Conservation (phyloP, 2,329 filamentous ascomycete species). For the Fusarium torulosum region DNA sequence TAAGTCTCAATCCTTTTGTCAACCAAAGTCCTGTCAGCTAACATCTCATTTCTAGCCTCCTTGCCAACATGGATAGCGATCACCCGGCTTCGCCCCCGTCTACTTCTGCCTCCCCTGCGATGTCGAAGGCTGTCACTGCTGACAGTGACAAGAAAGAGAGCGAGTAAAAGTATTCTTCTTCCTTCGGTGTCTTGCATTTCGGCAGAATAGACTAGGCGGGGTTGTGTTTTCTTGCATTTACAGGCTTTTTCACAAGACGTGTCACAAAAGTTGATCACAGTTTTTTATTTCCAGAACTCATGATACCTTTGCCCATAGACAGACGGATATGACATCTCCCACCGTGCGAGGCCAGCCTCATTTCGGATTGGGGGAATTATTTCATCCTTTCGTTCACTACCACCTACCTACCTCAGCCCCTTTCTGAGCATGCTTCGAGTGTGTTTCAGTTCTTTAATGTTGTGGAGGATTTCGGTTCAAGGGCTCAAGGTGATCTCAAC, state of each 20-base stretch:
- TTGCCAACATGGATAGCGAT: slow-evolving; percentile 72
- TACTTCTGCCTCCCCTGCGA: slow-evolving; percentile 73
- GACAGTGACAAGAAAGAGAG: slow-evolving; percentile 68
- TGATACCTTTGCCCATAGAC: slow-evolving; percentile 67
- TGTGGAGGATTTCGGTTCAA: slow-evolving; percentile 46
- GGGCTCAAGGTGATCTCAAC: slow-evolving; percentile 32
- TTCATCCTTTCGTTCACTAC: slow-evolving; percentile 51
- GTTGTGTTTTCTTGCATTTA: slow-evolving; percentile 62
- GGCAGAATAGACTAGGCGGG: slow-evolving; percentile 65
- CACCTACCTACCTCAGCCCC: slow-evolving; percentile 44
- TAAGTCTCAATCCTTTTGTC: slow-evolving; percentile 62
- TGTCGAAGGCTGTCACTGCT: slow-evolving; percentile 70
- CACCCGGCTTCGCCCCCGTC: slow-evolving; percentile 78
- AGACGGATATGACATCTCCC: slow-evolving; percentile 53
- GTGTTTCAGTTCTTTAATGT: slow-evolving; percentile 50
- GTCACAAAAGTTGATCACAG: slow-evolving; percentile 61
- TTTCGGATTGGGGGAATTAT: slow-evolving; percentile 49
- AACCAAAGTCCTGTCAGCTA: neutral
- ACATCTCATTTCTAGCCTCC: slow-evolving; percentile 57
- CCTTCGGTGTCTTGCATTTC: slow-evolving; percentile 60
- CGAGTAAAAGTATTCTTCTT: slow-evolving; percentile 54
- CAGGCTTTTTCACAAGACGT: slow-evolving; percentile 60
- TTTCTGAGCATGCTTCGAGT: slow-evolving; percentile 44
- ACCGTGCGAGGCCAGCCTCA: slow-evolving; percentile 49
- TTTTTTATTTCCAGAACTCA: slow-evolving; percentile 55